Percentiles rank a stretch among this genome's conserved stretches.
Conservation (phyloP, 1,139 yeast species). For the Pneumocystis wakefieldiae region DNA sequence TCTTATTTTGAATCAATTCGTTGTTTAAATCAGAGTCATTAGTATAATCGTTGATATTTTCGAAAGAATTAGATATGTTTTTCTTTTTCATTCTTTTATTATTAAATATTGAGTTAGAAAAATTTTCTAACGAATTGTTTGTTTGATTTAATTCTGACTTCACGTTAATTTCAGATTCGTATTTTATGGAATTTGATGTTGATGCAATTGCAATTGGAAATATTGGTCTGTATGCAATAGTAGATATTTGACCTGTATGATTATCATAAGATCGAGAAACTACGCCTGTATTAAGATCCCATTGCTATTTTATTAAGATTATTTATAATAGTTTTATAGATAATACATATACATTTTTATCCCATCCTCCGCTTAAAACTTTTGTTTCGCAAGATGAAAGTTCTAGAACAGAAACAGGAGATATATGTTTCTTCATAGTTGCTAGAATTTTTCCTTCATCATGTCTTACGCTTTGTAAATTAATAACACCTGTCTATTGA, state of each 20-base stretch:
- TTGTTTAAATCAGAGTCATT: conserved; percentile 4
- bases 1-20: background rate
- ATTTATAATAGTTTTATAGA: background rate
- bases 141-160: background rate
- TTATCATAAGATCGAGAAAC: conserved; percentile 31
- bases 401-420: conserved; percentile 57
- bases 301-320: conserved; percentile 37
- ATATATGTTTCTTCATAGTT: conserved; percentile 55
- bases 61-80: conserved; percentile 3
- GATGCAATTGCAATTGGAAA: conserved; percentile 35
- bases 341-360: conserved; percentile 29
- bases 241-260: conserved; percentile 64
- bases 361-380: conserved; percentile 84
- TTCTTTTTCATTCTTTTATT: conserved; percentile 48
- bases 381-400: conserved; percentile 46
- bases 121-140: conserved; percentile 26
- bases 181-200: conserved; percentile 1
- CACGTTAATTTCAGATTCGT: background rate
- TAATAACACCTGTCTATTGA: conserved; percentile 54
- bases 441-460: conserved; percentile 73
- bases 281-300: conserved; percentile 76
- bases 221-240: conserved; percentile 61
- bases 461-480: conserved; percentile 67
- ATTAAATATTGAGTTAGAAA: conserved; percentile 69
- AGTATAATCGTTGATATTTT: background rate